Conservation (phyloP, 2,329 filamentous ascomycete species). For the Xylariales sp. region DNA sequence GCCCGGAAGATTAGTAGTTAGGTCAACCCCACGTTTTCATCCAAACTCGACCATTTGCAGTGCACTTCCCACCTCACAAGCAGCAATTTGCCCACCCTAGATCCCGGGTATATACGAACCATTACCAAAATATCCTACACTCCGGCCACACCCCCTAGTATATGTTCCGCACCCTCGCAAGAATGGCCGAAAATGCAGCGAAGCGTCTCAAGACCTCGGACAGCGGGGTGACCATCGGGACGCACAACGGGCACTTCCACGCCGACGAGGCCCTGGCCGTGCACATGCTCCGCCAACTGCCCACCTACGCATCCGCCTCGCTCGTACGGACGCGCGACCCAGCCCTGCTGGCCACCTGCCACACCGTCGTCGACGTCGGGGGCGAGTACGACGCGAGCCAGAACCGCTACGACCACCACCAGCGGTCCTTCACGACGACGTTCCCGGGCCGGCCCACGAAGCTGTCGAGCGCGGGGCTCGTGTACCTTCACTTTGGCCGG, state of each 20-base stretch:
- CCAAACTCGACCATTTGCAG: conserved; percentile 8
- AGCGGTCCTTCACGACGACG: conserved; percentile 86
- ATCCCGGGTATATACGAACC: not conserved
- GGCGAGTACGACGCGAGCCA: conserved; percentile 84
- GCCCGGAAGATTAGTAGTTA: not conserved
- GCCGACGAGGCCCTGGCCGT: conserved; percentile 98
- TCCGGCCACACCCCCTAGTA: conserved; percentile 6
- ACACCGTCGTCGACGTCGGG: conserved; percentile 98
- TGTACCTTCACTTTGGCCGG: conserved; percentile 95
- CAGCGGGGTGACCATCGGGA: conserved; percentile 76
- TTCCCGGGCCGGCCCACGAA: conserved; percentile 89
- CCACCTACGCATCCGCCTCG: conserved; percentile 77
- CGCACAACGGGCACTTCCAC: conserved; percentile 98
- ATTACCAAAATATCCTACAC: not conserved
- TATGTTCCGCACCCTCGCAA: conserved; percentile 58
- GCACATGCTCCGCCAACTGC: conserved; percentile 91
- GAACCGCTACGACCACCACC: conserved; percentile 96
- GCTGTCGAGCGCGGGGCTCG: conserved; percentile 91
- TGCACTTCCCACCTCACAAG: not conserved
- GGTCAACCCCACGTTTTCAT: conserved; percentile 25
- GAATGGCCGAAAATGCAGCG: conserved; percentile 75
- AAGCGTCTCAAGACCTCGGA: conserved; percentile 85
- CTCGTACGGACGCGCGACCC: conserved; percentile 92
- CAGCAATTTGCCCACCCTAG: not conserved
- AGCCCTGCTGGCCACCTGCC: conserved; percentile 79